Percentiles rank a stretch among this genome's conserved stretches.
Evolutionary conservation across 2,329 filamentous ascomycete genomes (phyloP).

Genomic region (Exophiala sp.): DNA sequence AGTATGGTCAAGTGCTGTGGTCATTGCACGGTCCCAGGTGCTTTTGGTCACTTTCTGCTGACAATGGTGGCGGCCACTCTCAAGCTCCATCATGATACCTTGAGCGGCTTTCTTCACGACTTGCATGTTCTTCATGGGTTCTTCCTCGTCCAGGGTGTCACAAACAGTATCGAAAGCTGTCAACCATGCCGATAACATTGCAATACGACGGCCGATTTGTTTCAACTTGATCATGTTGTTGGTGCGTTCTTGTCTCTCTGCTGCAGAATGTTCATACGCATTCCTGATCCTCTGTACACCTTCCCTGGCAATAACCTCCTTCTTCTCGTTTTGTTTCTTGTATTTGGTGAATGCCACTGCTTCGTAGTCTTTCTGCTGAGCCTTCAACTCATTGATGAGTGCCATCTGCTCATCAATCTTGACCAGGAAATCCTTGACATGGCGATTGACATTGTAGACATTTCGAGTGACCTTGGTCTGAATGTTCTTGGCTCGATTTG

Average conservation of each 20-base stretch:
- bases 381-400: conserved; percentile 93
- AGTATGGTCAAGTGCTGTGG: conserved; percentile 82
- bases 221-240: conserved; percentile 77
- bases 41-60: conserved; percentile 76
- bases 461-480: conserved; percentile 99
- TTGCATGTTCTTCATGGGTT: conserved; percentile 62
- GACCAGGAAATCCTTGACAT: conserved; percentile 98
- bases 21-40: conserved; percentile 83
- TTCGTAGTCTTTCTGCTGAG: conserved; percentile 87
- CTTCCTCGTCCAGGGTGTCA: conserved; percentile 65
- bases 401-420: conserved; percentile 98
- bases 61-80: conserved; percentile 84
- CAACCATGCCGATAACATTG: conserved; percentile 85
- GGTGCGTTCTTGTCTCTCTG: conserved; percentile 75
- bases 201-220: conserved; percentile 78
- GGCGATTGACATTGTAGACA: conserved; percentile 97
- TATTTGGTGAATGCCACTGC: conserved; percentile 80
- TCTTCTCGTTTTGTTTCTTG: conserved; percentile 83
- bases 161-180: conserved; percentile 83
- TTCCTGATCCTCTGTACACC: conserved; percentile 73
- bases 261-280: conserved; percentile 76
- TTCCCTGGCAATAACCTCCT: conserved; percentile 70
- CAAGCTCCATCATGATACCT: conserved; percentile 83
- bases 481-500: conserved; percentile 97
- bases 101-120: conserved; percentile 83